Evolutionary conservation across 2,329 filamentous ascomycete species (phyloP), one percentile per base, ranked within the genome.

Genomic region (Acrocalymma vagum): DNA sequence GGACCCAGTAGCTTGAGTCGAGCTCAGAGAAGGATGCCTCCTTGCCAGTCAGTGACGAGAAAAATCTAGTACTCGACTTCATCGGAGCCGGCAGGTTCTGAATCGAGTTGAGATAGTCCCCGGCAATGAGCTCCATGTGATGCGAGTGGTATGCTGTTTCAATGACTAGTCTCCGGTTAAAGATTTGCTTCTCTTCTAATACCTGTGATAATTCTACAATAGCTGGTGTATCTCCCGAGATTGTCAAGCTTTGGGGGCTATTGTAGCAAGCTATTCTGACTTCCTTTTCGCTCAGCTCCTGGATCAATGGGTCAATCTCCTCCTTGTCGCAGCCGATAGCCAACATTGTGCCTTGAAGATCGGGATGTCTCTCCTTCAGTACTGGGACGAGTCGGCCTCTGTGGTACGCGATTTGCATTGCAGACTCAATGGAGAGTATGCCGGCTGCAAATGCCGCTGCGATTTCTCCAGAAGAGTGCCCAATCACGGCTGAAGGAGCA

Each of bases 101-200:
- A 9, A 65, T 52, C 9, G 53, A 55, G 11, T 53, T 48, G 4
- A 55, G 50, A 22, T 65, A 65, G 4, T 55, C 53, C 4, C 58
- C 53, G 5, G 48, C 53, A 13, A 61, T 38, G 1, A 48, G 21
- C 10, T 52, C 35, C 58, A 62, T 60, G 26, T 58, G 55, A 33
- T 60, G 51, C 4, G 56, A 60, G 42, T 78, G 77, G 38, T 78
- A 79, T 0, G 76, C 76, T 6, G 57, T 69, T 13, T 75, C 70
- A 3, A 77, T 70, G 33, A 68, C 62, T 2, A 79, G 62, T 17
- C 58, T 49, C 2, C 74, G 61, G 2, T 57, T 62, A 42, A 77
- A 78, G 11, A 66, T 68, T 23, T 68, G 56, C 6, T 69, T 62
- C 15, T 74, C 61, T 1, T 77, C 49, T 1, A 60, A 49, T 1